Evolutionary conservation across 2,329 filamentous ascomycete genomes (phyloP).

Genomic region (Tolypocladium pustulatum): DNA sequence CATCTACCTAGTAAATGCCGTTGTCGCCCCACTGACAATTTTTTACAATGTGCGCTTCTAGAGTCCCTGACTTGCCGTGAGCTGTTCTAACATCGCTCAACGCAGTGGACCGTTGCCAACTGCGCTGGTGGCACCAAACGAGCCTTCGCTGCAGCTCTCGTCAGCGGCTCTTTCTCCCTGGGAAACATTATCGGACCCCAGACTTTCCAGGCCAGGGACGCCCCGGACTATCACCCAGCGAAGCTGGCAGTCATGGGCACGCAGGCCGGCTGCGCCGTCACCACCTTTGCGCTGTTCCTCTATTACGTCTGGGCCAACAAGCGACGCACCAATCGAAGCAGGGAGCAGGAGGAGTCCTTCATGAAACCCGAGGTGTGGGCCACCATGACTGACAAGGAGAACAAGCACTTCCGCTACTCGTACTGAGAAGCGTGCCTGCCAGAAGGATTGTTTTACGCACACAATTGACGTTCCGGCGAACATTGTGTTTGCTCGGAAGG

Average conservation of each 20-base stretch:
- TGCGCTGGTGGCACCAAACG: slow-evolving; percentile 42
- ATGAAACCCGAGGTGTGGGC: slow-evolving; percentile 32
- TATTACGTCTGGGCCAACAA: slow-evolving; percentile 42
- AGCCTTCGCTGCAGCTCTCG: slow-evolving; percentile 35
- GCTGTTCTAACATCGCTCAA: background rate
- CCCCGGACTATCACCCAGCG: slow-evolving; percentile 40
- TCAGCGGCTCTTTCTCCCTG: slow-evolving; percentile 39
- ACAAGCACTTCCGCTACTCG: slow-evolving; percentile 44
- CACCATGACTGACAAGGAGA: slow-evolving; percentile 45
- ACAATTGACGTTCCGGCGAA: background rate
- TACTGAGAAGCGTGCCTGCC: slow-evolving; percentile 16
- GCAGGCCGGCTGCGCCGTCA: slow-evolving; percentile 29
- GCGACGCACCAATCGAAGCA: slow-evolving; percentile 17
- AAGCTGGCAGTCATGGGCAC: slow-evolving; percentile 45
- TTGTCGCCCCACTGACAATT: slow-evolving; percentile 32
- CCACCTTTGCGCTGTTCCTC: slow-evolving; percentile 31
- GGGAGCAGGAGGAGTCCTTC: slow-evolving; percentile 27
- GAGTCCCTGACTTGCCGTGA: background rate
- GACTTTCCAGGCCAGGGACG: slow-evolving; percentile 41
- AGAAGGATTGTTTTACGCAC: background rate
- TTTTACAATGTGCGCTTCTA: slow-evolving; percentile 29
- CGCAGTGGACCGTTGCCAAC: slow-evolving; percentile 37
- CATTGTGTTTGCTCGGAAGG: background rate
- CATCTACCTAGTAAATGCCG: slow-evolving; percentile 40
- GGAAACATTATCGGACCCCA: slow-evolving; percentile 48